phyloP scores from a whole-genome alignment of 305 asterid species.

The Solanum hybrid region DNA sequence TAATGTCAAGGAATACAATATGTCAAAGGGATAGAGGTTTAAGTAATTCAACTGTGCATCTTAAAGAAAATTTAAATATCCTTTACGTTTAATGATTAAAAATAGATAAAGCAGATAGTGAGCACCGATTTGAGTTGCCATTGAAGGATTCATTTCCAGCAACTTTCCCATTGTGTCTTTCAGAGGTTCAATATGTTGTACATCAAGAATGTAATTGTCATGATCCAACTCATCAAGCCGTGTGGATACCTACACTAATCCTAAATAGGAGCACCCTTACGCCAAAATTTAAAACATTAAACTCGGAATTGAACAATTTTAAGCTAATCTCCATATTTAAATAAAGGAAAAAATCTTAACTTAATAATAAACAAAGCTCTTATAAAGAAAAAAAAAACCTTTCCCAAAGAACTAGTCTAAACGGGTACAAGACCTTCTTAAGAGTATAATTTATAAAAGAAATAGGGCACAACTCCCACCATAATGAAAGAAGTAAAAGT shows the following conservation, averaged over 20 bases:
- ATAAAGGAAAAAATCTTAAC: no score
- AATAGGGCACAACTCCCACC: no score
- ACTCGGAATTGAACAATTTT: no score
- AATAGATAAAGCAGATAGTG: neutral
- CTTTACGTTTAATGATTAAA: neutral
- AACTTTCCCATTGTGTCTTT: constrained; percentile 58
- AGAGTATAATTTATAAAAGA: no score
- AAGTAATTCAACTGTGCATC: neutral
- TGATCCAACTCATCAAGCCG: neutral
- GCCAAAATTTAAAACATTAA: no score
- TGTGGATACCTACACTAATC: neutral
- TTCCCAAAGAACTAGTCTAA: no score
- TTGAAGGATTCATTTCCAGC: constrained; percentile 43
- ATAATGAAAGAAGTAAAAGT: no score
- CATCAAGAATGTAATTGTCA: constrained; percentile 30
- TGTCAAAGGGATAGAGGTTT: neutral
- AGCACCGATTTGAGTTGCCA: constrained; percentile 20
- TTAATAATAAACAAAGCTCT: no score
- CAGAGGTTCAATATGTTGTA: constrained; percentile 44
- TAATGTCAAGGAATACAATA: neutral
- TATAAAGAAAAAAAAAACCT: no score
- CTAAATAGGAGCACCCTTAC: no score
- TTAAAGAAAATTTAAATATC: neutral
- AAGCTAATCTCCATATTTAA: no score
- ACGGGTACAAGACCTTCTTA: no score